Evolutionary conservation across 345 rosid genomes (phyloP).

Genomic region (Cochlearia excelsa): DNA sequence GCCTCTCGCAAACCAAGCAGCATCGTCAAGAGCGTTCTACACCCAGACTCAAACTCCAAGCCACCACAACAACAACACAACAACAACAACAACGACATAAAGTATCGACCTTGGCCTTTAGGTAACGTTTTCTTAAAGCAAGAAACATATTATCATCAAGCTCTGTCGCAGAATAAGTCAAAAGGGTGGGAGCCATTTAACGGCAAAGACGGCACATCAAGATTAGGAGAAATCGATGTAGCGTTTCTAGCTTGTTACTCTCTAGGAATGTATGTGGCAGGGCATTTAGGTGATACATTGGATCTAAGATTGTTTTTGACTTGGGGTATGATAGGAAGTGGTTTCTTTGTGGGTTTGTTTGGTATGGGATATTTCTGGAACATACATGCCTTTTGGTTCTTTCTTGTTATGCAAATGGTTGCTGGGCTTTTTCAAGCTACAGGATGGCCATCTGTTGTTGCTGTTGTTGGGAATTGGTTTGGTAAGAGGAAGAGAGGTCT

Average conservation of each 20-base stretch:
- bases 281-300: conserved; percentile 85
- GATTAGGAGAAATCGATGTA: conserved; percentile 85
- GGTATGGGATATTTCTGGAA: conserved; percentile 92
- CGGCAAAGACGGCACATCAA: conserved; percentile 63
- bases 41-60: conserved; percentile 48
- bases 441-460: conserved; percentile 98
- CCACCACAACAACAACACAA: conserved; percentile 36
- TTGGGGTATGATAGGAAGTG: conserved; percentile 87
- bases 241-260: conserved; percentile 90
- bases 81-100: background rate
- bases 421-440: conserved; percentile 94
- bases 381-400: conserved; percentile 68
- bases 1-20: conserved; percentile 91
- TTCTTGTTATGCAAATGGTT: conserved; percentile 70
- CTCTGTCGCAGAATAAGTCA: background rate
- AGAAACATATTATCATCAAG: conserved; percentile 10
- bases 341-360: conserved; percentile 76
- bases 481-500: conserved; percentile 90
- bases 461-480: conserved; percentile 91
- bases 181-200: conserved; percentile 86
- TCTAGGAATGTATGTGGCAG: conserved; percentile 80
- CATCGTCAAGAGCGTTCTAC: conserved; percentile 83
- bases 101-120: conserved; percentile 58
- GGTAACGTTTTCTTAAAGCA: conserved; percentile 56
- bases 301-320: conserved; percentile 85